Conservation (phyloP, 2,329 filamentous ascomycete genomes). For the Aspergillus niger region DNA sequence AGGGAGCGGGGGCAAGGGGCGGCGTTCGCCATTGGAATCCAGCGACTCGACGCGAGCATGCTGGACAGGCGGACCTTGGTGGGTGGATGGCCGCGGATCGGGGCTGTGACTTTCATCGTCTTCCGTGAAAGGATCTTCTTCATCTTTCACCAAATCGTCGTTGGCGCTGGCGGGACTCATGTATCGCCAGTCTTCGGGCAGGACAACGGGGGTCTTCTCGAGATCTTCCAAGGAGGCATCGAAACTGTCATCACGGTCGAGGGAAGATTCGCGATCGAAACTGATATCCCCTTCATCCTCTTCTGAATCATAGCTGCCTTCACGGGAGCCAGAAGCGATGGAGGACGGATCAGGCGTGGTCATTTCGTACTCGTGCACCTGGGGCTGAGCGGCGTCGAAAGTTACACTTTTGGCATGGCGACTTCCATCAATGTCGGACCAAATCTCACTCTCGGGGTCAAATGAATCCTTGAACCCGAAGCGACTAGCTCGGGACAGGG, state of each 20-base stretch:
- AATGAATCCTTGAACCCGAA: conserved; percentile 65
- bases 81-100: conserved; percentile 53
- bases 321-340: conserved; percentile 81
- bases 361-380: conserved; percentile 98
- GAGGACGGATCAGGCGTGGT: conserved; percentile 95
- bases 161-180: conserved; percentile 68
- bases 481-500: conserved; percentile 67
- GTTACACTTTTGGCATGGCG: conserved; percentile 96
- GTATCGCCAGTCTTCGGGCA: conserved; percentile 91
- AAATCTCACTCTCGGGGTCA: conserved; percentile 68
- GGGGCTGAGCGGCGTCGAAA: conserved; percentile 89
- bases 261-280: conserved; percentile 58
- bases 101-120: conserved; percentile 68
- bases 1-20: conserved; percentile 85
- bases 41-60: conserved; percentile 70
- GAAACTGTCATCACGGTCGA: conserved; percentile 81
- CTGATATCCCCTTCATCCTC: conserved; percentile 69
- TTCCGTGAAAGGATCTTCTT: conserved; percentile 68
- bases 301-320: conserved; percentile 87
- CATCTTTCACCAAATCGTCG: conserved; percentile 53
- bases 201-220: conserved; percentile 96
- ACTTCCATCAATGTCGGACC: conserved; percentile 68
- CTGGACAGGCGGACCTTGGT: conserved; percentile 27
- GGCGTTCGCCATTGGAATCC: conserved; percentile 76
- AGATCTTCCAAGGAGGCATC: conserved; percentile 94